A percentile compares a stretch with the other conserved stretches of the same genome.
These are phyloP conservation scores for Phytophthora sojae DNA, from an alignment of 352 stramenopile species.

Conservation along the genomic window DNA sequence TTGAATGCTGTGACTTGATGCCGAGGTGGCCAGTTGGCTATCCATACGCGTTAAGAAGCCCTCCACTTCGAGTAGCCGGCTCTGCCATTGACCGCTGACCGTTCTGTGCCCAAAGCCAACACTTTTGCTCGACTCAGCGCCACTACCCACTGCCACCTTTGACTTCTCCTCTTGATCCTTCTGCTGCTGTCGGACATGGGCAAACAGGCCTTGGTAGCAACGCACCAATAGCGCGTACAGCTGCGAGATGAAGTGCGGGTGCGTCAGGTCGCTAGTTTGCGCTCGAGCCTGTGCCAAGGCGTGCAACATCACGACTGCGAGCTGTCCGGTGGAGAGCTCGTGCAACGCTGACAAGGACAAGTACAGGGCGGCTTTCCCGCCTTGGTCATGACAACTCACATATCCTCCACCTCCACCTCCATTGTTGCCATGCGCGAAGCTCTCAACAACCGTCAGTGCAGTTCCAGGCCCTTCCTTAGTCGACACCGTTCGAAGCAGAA, in stretches of 20 bases:
- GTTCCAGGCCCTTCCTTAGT: constrained; percentile 7
- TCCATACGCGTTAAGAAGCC: constrained; percentile 54
- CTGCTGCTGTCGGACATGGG: constrained; percentile 18
- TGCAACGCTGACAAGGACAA: constrained; percentile 40
- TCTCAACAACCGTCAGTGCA: constrained; percentile 12
- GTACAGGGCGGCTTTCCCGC: constrained; percentile 38
- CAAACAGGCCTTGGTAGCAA: constrained; percentile 71
- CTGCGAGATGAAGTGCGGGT: constrained; percentile 55
- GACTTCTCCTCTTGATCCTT: neutral
- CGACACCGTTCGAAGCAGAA: constrained; percentile 38
- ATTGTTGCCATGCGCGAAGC: constrained; percentile 20
- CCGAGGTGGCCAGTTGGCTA: neutral
- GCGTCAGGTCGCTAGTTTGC: constrained; percentile 46
- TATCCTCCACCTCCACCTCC: constrained; percentile 7
- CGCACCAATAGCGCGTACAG: constrained; percentile 62
- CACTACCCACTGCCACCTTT: constrained; percentile 6
- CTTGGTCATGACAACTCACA: constrained; percentile 18
- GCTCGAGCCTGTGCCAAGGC: constrained; percentile 48
- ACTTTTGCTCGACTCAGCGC: constrained; percentile 7
- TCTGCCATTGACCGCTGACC: constrained; percentile 43
- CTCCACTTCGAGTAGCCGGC: constrained; percentile 58
- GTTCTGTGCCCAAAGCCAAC: neutral
- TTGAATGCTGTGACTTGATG: neutral
- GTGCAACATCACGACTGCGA: constrained; percentile 65
- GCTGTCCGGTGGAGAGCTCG: constrained; percentile 55